A percentile compares a stretch with the other conserved stretches of the same genome.
Conservation (phyloP, 1,139 yeast species). For the Meyerozyma carpophila region DNA sequence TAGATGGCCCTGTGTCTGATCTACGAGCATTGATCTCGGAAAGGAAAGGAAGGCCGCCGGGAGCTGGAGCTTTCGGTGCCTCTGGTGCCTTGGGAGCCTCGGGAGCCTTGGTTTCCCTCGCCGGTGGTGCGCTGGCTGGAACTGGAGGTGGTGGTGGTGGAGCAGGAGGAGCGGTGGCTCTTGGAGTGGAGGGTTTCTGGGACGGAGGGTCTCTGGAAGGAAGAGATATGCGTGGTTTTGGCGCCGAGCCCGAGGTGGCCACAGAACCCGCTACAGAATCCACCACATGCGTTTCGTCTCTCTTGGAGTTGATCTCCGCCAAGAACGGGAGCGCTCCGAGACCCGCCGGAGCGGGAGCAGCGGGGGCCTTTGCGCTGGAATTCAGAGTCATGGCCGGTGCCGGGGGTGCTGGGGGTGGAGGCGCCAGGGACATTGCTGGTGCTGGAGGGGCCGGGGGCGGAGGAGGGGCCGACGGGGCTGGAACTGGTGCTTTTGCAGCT, state of each 20-base stretch:
- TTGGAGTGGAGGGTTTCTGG: constrained; percentile 5
- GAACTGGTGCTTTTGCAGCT: constrained; percentile 7
- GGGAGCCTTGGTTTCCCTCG: neutral
- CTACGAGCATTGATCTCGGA: constrained; percentile 39
- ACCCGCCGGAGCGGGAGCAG: constrained; percentile 15
- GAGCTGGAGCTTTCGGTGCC: constrained; percentile 6
- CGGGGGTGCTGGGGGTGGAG: constrained; percentile 13
- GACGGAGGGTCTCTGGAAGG: constrained; percentile 3
- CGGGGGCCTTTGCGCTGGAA: constrained; percentile 14
- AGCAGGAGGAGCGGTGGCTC: constrained; percentile 2
- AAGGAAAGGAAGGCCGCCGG: constrained; percentile 35
- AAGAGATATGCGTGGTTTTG: constrained; percentile 4
- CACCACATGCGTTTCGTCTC: constrained; percentile 55
- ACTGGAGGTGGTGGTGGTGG: constrained; percentile 5
- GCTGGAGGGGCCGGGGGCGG: constrained; percentile 18
- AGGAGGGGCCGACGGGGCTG: constrained; percentile 14
- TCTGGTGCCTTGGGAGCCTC: neutral
- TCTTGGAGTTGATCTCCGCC: constrained; percentile 50
- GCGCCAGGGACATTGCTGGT: constrained; percentile 9
- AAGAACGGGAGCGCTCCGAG: constrained; percentile 41
- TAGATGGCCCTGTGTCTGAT: constrained; percentile 14
- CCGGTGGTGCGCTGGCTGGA: neutral
- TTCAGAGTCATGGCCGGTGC: constrained; percentile 13
- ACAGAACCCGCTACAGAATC: constrained; percentile 38
- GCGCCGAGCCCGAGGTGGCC: neutral